Evolutionary conservation across 768 basidiomycete species (phyloP).

Genomic region (Russula griseocarnosa): DNA sequence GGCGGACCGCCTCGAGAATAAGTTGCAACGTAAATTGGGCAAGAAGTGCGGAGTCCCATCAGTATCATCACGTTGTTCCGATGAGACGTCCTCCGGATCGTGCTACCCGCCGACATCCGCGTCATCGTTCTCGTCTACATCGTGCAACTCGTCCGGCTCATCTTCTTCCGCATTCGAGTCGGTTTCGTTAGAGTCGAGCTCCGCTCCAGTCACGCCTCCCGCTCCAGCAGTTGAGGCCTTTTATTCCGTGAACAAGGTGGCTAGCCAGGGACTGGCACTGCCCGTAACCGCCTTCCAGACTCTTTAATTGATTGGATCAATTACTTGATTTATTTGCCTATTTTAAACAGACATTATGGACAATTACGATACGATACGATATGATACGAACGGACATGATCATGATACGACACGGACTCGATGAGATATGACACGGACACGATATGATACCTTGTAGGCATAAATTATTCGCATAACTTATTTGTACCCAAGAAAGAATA

Average conservation of each 20-base stretch:
- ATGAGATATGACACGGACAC: neutral
- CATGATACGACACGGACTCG: too few relatives aligned
- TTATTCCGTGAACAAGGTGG: neutral
- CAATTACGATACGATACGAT: neutral
- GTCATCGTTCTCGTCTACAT: neutral
- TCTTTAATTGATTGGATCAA: neutral
- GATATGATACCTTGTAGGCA: too few relatives aligned
- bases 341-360: neutral
- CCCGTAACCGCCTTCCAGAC: neutral
- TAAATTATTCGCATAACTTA: too few relatives aligned
- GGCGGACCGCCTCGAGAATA: neutral
- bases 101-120: neutral
- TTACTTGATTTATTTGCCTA: neutral
- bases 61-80: neutral
- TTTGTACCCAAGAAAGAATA: too few relatives aligned
- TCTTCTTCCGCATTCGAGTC: constrained; percentile 17
- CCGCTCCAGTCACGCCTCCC: constrained; percentile 1
- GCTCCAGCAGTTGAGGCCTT: neutral
- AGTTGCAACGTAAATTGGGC: neutral
- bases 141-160: neutral
- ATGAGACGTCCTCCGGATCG: neutral
- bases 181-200: neutral
- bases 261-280: neutral
- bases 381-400: neutral
- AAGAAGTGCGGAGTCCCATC: neutral